Evolutionary conservation across 2,329 filamentous ascomycete genomes (phyloP).

Genomic region (Aaosphaeria arxii): DNA sequence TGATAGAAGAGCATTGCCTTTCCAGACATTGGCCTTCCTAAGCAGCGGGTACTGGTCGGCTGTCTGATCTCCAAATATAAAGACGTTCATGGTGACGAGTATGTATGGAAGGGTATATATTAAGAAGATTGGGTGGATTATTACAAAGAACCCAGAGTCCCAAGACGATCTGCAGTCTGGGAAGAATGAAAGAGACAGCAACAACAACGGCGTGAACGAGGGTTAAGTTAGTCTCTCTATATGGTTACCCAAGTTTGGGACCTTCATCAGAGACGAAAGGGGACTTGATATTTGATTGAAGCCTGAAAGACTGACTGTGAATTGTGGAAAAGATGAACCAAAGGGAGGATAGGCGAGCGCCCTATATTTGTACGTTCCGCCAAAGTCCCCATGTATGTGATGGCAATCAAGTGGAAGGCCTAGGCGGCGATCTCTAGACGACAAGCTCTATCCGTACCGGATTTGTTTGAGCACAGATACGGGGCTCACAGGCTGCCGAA

Average conservation of each 20-base stretch:
- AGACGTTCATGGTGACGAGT: constrained; percentile 42
- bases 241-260: too few species aligned
- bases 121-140: constrained; percentile 5
- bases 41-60: constrained; percentile 64
- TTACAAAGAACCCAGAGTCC: constrained; percentile 8
- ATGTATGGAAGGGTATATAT: constrained; percentile 16
- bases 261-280: too few species aligned
- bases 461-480: constrained; percentile 38
- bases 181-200: neutral
- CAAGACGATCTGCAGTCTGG: neutral
- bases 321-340: constrained; percentile 3
- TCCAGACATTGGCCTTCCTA: constrained; percentile 46
- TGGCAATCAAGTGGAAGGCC: constrained; percentile 17
- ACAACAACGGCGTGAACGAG: neutral
- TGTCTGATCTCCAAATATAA: constrained; percentile 71
- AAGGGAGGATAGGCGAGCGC: constrained; percentile 20
- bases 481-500: constrained; percentile 36
- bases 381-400: constrained; percentile 4
- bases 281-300: neutral
- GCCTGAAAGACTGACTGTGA: constrained; percentile 24
- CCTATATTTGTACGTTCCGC: constrained; percentile 36
- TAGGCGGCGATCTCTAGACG: constrained; percentile 34
- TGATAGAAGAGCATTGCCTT: constrained; percentile 56
- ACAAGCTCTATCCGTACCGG: constrained; percentile 34
- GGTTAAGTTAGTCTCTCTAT: too few species aligned